These are phyloP conservation scores for Botrytis porri DNA, from an alignment of 2,329 filamentous ascomycete species.

Conservation along the genomic window DNA sequence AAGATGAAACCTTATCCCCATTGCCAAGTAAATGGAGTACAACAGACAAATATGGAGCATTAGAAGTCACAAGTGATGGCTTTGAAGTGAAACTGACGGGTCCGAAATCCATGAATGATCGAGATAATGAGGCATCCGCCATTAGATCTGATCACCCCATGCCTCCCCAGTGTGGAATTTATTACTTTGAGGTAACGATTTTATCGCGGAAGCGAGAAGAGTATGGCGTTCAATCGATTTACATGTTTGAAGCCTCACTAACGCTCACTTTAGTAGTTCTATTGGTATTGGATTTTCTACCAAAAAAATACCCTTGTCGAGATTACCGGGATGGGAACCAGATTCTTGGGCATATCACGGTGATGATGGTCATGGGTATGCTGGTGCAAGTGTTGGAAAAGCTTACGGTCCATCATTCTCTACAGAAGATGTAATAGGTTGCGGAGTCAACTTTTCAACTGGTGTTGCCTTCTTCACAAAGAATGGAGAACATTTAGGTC, in stretches of 20 bases:
- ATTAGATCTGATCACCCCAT: conserved; percentile 83
- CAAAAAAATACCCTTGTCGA: conserved; percentile 51
- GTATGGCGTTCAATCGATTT: conserved; percentile 42
- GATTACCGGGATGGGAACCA: conserved; percentile 64
- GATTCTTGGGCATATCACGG: conserved; percentile 69
- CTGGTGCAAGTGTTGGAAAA: conserved; percentile 55
- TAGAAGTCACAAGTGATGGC: conserved; percentile 74
- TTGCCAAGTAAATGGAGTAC: conserved; percentile 83
- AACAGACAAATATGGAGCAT: conserved; percentile 66
- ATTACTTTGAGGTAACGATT: conserved; percentile 81
- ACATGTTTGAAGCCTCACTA: conserved; percentile 18
- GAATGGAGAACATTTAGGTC: conserved; percentile 58
- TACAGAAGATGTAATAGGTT: conserved; percentile 58
- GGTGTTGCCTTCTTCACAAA: conserved; percentile 67
- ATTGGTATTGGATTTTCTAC: conserved; percentile 62
- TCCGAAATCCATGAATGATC: conserved; percentile 46
- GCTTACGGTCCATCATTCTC: conserved; percentile 56
- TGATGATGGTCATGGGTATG: conserved; percentile 62
- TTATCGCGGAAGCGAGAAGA: conserved; percentile 65
- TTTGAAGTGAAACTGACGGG: conserved; percentile 64
- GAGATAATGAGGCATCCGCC: conserved; percentile 73
- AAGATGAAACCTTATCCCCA: conserved; percentile 62
- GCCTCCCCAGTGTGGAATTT: conserved; percentile 86
- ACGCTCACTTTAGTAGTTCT: conserved; percentile 46
- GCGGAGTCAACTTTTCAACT: conserved; percentile 63